Base-by-base conservation (phyloP, 75 land plant species). In the Adiantum capillusveneris region DNA sequence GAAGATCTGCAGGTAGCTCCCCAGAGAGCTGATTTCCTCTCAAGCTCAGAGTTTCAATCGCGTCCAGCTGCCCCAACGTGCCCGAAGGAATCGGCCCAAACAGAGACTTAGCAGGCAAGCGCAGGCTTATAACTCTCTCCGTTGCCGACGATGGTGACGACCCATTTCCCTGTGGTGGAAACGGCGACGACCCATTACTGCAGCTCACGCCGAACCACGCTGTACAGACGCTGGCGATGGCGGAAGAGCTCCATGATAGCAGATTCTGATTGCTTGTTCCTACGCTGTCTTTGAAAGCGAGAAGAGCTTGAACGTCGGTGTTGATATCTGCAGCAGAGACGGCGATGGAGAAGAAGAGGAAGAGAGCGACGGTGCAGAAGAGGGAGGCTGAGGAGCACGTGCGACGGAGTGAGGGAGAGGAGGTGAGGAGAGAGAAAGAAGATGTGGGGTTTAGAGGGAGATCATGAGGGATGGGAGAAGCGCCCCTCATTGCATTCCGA, bases 81-180 rank as follows among this genome's bases (percentile, higher is more conserved):
- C 58, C 45, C 28, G 55, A 22, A 6, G 70, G 41, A 57, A 81
- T 65, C 2, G 26, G 5, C 31, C 87, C 87, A 18, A 64, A 41
- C 7, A 93, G 77, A n/a, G 90, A 84, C 43, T 60, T 80, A 11
- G 81, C 90, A 13, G 98, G 98, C 45, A 93, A 78, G 17, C 87
- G 80, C 42, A 92, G 60, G 36, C 48, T 75, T 71, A 37, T 29
- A 17, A 26, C 63, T 17, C 58, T 26, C 46, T 31, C 68, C 58
- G 12, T 74, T 50, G n/a, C 77, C 66, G 48, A 84, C 52, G 27
- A 68, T 73, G 22, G 64, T 59, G 12, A 68, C n/a, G n/a, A n/a
- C n/a, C n/a, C n/a, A n/a, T n/a, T n/a, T n/a, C n/a, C n/a, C n/a
- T n/a, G n/a, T n/a, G n/a, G n/a, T n/a, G n/a, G n/a, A n/a, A n/a